A percentile compares a stretch with the other conserved stretches of the same genome.
phyloP scores from a whole-genome alignment of 2,329 filamentous ascomycete genomes.

The Grosmannia penicillata region DNA sequence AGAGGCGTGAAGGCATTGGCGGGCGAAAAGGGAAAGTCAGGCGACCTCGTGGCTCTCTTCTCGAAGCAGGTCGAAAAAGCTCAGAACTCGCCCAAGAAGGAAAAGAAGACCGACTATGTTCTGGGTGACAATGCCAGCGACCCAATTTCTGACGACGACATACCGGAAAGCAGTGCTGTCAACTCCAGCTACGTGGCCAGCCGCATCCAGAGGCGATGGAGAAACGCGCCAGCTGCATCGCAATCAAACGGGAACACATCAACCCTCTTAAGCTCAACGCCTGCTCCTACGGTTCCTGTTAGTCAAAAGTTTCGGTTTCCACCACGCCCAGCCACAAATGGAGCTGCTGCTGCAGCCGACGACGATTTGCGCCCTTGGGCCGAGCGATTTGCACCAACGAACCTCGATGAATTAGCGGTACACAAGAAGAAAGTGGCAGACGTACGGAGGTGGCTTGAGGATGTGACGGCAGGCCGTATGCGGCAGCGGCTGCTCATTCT shows the following conservation, averaged over 20 bases:
- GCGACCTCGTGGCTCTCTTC: conserved; percentile 43
- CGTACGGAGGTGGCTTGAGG: conserved; percentile 68
- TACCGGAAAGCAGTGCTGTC: conserved; percentile 33
- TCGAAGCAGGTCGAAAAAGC: conserved; percentile 43
- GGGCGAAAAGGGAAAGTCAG: conserved; percentile 36
- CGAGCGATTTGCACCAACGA: conserved; percentile 63
- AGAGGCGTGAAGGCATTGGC: conserved; percentile 17
- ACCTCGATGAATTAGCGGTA: conserved; percentile 73
- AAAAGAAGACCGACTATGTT: conserved; percentile 10
- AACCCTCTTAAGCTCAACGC: conserved; percentile 13
- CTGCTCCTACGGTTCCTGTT: conserved; percentile 14
- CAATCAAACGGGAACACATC: not conserved
- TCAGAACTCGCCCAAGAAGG: conserved; percentile 14
- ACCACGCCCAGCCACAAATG: not conserved
- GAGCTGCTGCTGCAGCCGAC: conserved; percentile 11
- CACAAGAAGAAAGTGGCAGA: conserved; percentile 90
- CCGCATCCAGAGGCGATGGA: conserved; percentile 38
- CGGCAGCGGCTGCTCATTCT: conserved; percentile 66
- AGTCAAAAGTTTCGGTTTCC: conserved; percentile 4
- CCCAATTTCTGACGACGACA: conserved; percentile 45
- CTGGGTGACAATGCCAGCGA: conserved; percentile 38
- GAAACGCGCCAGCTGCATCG: conserved; percentile 16
- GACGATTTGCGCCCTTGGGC: conserved; percentile 68
- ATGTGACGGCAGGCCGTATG: conserved; percentile 50
- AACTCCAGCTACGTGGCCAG: conserved; percentile 39